These are phyloP conservation scores for Sclerospora graminicola DNA, from an alignment of 352 stramenopile species.

Conservation along the genomic window DNA sequence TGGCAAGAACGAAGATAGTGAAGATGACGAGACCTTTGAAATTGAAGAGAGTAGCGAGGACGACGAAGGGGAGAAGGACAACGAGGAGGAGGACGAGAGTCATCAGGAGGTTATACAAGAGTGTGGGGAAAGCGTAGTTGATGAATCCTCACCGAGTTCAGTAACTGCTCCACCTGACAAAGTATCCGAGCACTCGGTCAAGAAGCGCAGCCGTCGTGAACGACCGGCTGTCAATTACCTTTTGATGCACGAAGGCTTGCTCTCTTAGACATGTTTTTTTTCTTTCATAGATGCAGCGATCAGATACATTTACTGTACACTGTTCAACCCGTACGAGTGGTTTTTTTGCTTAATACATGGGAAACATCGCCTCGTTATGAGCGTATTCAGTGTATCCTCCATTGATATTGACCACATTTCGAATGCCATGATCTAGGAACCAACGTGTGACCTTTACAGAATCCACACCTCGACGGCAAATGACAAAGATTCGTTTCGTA, in stretches of 20 bases:
- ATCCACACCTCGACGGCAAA: constrained; percentile 73
- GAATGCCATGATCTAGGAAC: constrained; percentile 34
- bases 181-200: constrained; percentile 5
- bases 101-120: constrained; percentile 8
- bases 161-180: constrained; percentile 14
- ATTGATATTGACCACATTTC: constrained; percentile 46
- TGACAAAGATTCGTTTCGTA: constrained; percentile 31
- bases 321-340: constrained; percentile 2
- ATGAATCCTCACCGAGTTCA: constrained; percentile 13
- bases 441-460: constrained; percentile 48
- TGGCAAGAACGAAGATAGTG: constrained; percentile 45
- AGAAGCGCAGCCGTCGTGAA: constrained; percentile 13
- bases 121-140: constrained; percentile 3
- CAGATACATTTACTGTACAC: constrained; percentile 20
- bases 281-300: constrained; percentile 9
- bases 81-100: constrained; percentile 13
- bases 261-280: constrained; percentile 4
- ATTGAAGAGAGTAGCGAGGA: constrained; percentile 5
- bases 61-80: constrained; percentile 21
- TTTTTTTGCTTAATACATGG: constrained; percentile 48
- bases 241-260: constrained; percentile 53
- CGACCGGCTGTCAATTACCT: constrained; percentile 37
- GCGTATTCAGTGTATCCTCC: constrained; percentile 67
- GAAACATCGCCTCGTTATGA: constrained; percentile 40
- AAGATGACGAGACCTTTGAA: constrained; percentile 38